phyloP scores from a whole-genome alignment of 805 yeast genomes.

The Yarrowia sp. region DNA sequence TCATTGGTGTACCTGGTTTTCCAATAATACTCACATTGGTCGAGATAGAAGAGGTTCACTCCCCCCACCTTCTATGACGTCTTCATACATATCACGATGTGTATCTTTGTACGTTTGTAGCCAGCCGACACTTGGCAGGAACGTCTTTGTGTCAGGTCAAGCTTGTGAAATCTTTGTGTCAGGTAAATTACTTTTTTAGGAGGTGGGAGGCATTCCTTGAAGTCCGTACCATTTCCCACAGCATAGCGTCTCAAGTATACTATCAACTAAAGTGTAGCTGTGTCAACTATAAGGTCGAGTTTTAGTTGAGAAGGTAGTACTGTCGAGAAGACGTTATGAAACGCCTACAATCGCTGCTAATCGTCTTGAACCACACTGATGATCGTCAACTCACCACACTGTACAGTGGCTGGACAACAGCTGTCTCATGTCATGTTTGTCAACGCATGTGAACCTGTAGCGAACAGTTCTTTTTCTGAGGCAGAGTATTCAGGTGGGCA shows the following conservation, averaged over 20 bases:
- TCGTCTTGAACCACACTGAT: no score
- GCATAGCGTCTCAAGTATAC: no score
- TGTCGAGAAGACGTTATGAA: no score
- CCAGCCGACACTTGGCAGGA: constrained; percentile 20
- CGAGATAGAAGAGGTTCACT: no score
- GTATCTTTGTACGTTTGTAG: constrained; percentile 21
- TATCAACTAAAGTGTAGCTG: no score
- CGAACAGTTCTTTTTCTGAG: constrained; percentile 17
- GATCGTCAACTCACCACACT: not conserved
- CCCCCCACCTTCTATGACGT: constrained; percentile 1
- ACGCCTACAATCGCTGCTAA: no score
- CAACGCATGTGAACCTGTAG: constrained; percentile 7
- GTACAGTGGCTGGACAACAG: not conserved
- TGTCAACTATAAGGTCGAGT: no score
- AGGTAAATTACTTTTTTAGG: not conserved
- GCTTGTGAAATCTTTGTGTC: no score
- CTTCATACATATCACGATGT: not conserved
- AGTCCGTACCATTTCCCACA: no score
- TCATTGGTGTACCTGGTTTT: not conserved
- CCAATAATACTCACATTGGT: no score
- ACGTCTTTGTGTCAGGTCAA: not conserved
- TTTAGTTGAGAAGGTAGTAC: no score
- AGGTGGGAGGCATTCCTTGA: no score
- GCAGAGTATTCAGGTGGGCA: not conserved
- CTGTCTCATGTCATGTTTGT: constrained; percentile 17